phyloP scores from a whole-genome alignment of 2,329 filamentous ascomycete species.

The Coniochaeta sp. region DNA sequence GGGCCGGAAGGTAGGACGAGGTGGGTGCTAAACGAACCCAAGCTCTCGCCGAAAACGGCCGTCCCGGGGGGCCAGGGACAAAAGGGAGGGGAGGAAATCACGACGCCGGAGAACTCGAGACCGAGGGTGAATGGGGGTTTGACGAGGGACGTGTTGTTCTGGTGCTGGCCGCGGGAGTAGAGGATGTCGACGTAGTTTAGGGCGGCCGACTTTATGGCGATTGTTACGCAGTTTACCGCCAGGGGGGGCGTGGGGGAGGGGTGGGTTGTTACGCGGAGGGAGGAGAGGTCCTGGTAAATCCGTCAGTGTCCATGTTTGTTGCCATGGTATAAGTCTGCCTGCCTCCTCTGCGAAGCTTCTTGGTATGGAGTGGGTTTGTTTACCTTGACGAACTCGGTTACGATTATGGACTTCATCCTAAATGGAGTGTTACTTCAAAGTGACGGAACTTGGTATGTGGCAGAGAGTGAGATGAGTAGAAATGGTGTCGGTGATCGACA shows the following conservation, averaged over 20 bases:
- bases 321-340: no score
- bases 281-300: not conserved
- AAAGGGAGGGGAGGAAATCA: constrained; percentile 29
- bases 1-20: constrained; percentile 31
- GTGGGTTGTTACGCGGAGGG: not conserved
- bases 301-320: no score
- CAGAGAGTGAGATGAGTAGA: no score
- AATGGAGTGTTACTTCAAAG: not conserved
- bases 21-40: constrained; percentile 46
- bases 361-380: not conserved
- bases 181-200: constrained; percentile 56
- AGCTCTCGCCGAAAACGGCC: constrained; percentile 43
- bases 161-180: constrained; percentile 51
- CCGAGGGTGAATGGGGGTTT: constrained; percentile 52
- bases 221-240: not conserved
- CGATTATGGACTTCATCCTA: not conserved
- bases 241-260: not conserved
- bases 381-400: not conserved
- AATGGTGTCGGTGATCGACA: no score
- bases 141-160: constrained; percentile 51
- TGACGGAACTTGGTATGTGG: no score
- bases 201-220: constrained; percentile 42
- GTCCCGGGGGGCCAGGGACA: constrained; percentile 36
- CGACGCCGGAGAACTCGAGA: constrained; percentile 52
- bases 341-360: no score